Conservation (phyloP, 768 basidiomycete genomes). For the Coprinopsis strossmayeri region DNA sequence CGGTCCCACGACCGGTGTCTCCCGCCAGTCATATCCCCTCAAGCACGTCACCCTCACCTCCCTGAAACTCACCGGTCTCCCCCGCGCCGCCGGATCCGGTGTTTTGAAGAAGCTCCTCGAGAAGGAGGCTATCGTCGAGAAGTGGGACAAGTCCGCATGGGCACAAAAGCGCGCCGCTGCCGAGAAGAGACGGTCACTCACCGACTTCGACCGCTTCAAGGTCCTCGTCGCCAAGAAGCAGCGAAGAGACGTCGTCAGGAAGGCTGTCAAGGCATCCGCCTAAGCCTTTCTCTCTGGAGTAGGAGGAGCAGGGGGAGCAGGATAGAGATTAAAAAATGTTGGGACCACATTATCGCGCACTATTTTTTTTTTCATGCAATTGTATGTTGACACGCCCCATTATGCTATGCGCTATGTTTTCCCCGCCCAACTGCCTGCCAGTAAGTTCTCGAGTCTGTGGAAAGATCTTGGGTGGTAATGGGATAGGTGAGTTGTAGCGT, state of each 20-base stretch:
- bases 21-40: slow-evolving; percentile 89
- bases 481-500: too few species aligned
- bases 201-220: slow-evolving; percentile 90
- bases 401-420: not conserved
- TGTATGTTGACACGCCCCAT: not conserved
- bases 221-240: slow-evolving; percentile 88
- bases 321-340: not conserved
- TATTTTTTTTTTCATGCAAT: not conserved
- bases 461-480: too few species aligned
- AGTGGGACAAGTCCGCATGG: slow-evolving; percentile 89
- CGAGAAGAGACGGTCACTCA: slow-evolving; percentile 66
- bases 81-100: slow-evolving; percentile 80
- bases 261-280: slow-evolving; percentile 42
- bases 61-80: slow-evolving; percentile 73
- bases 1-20: slow-evolving; percentile 85
- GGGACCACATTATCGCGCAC: not conserved
- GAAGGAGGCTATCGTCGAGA: slow-evolving; percentile 74
- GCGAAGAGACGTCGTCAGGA: slow-evolving; percentile 72
- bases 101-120: slow-evolving; percentile 82
- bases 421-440: too few species aligned
- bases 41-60: slow-evolving; percentile 90
- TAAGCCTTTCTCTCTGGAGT: not conserved
- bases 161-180: slow-evolving; percentile 77
- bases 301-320: not conserved
- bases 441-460: too few species aligned